Conservation (phyloP, 1,284 basidiomycete genomes). For the Malassezia caprae region DNA sequence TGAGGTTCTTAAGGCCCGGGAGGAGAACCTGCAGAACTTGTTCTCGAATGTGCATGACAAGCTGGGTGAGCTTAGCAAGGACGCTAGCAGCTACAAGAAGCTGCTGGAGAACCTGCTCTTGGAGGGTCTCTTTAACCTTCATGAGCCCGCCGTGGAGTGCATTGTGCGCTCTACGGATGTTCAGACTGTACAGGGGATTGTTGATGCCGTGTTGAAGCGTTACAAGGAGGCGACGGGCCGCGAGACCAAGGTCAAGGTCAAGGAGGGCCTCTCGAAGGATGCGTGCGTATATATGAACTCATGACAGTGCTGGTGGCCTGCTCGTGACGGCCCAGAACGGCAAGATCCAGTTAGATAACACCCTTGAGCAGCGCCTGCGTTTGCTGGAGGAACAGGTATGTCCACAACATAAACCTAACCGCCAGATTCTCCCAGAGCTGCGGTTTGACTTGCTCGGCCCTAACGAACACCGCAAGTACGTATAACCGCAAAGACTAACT, state of each 20-base stretch:
- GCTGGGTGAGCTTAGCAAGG: slow-evolving; percentile 59
- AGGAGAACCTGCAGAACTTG: slow-evolving; percentile 81
- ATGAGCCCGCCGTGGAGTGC: slow-evolving; percentile 37
- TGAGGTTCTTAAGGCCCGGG: slow-evolving; percentile 76
- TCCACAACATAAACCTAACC: background rate
- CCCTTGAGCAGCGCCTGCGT: slow-evolving; percentile 42
- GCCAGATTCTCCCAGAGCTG: slow-evolving; percentile 45
- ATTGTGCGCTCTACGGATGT: slow-evolving; percentile 37
- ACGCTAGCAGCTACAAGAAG: slow-evolving; percentile 55
- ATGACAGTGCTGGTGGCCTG: slow-evolving; percentile 48
- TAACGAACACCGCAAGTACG: slow-evolving; percentile 44
- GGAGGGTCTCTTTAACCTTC: slow-evolving; percentile 53
- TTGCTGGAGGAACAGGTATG: slow-evolving; percentile 36
- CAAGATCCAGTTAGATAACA: slow-evolving; percentile 45
- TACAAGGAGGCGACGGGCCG: slow-evolving; percentile 70
- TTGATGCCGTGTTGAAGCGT: slow-evolving; percentile 56
- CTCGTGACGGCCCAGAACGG: slow-evolving; percentile 32
- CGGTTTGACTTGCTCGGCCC: slow-evolving; percentile 42
- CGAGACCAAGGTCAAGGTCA: slow-evolving; percentile 58
- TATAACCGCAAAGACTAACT: background rate
- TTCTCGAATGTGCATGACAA: slow-evolving; percentile 66
- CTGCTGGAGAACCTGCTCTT: slow-evolving; percentile 55
- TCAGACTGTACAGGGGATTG: slow-evolving; percentile 53
- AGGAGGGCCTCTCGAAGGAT: slow-evolving; percentile 61
- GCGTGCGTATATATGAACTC: background rate